phyloP scores from a whole-genome alignment of 2,329 filamentous ascomycete genomes.

The Colletotrichum magnum region DNA sequence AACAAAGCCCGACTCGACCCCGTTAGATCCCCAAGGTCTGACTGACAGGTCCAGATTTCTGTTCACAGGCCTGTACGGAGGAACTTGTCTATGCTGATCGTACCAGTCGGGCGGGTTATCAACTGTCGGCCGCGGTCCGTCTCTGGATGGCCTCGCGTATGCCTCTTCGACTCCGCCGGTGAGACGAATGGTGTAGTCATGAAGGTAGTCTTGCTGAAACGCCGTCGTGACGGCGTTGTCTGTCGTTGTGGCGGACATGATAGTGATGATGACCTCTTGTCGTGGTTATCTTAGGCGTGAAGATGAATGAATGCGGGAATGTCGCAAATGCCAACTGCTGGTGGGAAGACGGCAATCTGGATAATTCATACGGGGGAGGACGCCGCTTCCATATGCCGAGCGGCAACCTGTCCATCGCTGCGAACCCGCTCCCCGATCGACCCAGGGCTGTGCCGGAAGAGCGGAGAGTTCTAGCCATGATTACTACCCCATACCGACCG shows the following conservation, averaged over 20 bases:
- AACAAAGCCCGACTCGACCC: constrained; percentile 43
- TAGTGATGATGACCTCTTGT: no score
- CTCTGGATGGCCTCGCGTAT: constrained; percentile 27
- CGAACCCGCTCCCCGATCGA: constrained; percentile 18
- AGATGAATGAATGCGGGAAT: background rate
- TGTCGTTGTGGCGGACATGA: constrained; percentile 33
- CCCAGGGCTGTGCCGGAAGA: constrained; percentile 17
- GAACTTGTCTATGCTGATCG: constrained; percentile 43
- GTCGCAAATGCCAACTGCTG: background rate
- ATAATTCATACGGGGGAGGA: constrained; percentile 3
- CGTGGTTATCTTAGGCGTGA: background rate
- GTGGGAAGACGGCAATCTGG: background rate
- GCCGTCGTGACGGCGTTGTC: constrained; percentile 30
- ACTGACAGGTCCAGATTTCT: constrained; percentile 40
- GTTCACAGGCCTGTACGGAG: constrained; percentile 44
- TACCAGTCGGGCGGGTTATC: constrained; percentile 43
- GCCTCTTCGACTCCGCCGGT: constrained; percentile 35
- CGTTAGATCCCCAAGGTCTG: constrained; percentile 40
- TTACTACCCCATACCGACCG: background rate
- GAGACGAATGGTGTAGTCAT: constrained; percentile 38
- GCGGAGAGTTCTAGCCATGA: constrained; percentile 18
- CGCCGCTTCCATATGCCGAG: constrained; percentile 36
- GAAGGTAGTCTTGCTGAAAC: constrained; percentile 29
- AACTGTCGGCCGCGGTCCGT: constrained; percentile 24
- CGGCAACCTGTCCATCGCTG: constrained; percentile 14